These are phyloP conservation scores for Orbilia javanica DNA, from an alignment of 2,329 filamentous ascomycete genomes.

Conservation along the genomic window DNA sequence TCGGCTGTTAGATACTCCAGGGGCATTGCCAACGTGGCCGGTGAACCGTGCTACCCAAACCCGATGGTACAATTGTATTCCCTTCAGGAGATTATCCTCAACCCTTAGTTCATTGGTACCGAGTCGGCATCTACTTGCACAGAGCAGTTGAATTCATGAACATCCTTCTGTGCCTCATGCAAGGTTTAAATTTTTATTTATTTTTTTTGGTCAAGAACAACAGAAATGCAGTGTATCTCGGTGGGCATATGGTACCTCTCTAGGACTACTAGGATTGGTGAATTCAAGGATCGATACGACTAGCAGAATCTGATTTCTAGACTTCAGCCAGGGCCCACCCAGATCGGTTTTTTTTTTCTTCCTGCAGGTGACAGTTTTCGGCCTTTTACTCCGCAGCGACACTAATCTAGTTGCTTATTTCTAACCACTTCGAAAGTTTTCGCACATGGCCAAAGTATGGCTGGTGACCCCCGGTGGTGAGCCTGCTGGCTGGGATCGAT, in stretches of 20 bases:
- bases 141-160: background rate
- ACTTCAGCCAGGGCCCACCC: constrained; percentile 12
- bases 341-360: constrained; percentile 42
- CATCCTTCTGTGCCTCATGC: too few species aligned
- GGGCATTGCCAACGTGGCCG: background rate
- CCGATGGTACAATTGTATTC: background rate
- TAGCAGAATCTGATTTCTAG: constrained; percentile 49
- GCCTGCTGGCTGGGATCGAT: constrained; percentile 13
- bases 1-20: background rate
- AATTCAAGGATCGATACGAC: constrained; percentile 30
- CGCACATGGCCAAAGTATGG: constrained; percentile 32
- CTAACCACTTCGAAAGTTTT: constrained; percentile 22
- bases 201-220: too few species aligned
- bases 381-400: constrained; percentile 21
- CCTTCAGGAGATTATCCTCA: too few species aligned
- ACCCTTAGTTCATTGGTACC: background rate
- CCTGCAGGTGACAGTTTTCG: constrained; percentile 39
- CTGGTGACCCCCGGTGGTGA: constrained; percentile 18
- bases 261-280: background rate
- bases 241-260: background rate
- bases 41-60: background rate
- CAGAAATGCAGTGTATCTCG: background rate
- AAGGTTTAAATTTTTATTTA: too few species aligned
- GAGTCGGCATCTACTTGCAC: background rate
- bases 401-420: constrained; percentile 7